These are phyloP conservation scores for Trichocladium uniseriatum DNA, from an alignment of 495 filamentous ascomycete species.

Conservation along the genomic window DNA sequence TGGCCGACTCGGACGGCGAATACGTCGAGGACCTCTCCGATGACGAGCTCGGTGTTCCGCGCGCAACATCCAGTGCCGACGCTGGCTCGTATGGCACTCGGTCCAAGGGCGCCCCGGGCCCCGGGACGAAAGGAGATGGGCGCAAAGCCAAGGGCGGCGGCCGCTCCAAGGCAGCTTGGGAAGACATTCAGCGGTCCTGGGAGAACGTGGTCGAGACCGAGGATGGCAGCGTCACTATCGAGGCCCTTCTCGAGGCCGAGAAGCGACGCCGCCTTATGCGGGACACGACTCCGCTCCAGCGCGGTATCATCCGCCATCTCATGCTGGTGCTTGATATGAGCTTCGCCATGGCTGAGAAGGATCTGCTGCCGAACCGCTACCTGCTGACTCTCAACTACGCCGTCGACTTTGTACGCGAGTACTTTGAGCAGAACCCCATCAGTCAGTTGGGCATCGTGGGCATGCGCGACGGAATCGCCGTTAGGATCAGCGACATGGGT, in stretches of 20 bases:
- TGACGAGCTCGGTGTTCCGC: constrained; percentile 56
- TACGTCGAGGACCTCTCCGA: constrained; percentile 68
- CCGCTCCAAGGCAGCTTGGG: constrained; percentile 36
- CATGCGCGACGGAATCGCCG: constrained; percentile 82
- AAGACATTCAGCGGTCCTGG: constrained; percentile 41
- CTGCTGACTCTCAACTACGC: constrained; percentile 75
- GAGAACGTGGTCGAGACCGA: constrained; percentile 35
- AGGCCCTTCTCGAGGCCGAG: constrained; percentile 36
- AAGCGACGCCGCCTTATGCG: constrained; percentile 52
- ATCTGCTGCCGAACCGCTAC: constrained; percentile 79
- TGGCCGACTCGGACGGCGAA: constrained; percentile 77
- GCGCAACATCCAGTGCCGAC: constrained; percentile 24
- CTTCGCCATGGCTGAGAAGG: constrained; percentile 90
- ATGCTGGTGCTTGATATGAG: constrained; percentile 90
- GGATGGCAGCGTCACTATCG: constrained; percentile 33
- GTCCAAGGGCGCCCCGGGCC: constrained; percentile 13
- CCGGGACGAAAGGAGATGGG: constrained; percentile 13
- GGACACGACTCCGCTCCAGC: constrained; percentile 89
- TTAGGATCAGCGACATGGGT: constrained; percentile 77
- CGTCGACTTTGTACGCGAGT: constrained; percentile 81
- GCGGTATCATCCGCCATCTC: constrained; percentile 92
- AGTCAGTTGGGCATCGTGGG: constrained; percentile 85
- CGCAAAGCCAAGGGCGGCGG: constrained; percentile 25
- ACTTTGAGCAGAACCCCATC: constrained; percentile 99
- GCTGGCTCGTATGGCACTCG: constrained; percentile 16